phyloP scores from a whole-genome alignment of 2,329 filamentous ascomycete species.

The Alternaria sp. region DNA sequence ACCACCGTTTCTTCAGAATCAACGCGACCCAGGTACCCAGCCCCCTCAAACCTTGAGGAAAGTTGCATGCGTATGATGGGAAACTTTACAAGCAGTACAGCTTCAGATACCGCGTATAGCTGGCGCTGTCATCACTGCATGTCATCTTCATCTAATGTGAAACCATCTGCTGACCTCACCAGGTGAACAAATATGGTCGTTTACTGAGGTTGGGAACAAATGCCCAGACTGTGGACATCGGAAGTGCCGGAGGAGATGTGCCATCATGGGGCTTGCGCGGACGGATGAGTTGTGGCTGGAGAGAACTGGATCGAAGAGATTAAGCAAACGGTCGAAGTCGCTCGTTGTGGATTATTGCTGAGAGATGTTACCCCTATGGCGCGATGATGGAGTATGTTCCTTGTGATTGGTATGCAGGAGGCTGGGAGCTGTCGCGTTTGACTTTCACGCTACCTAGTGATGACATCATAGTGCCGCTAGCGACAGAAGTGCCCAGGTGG shows the following conservation, averaged over 20 bases:
- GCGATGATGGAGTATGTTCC: background rate
- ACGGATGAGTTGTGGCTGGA: constrained; percentile 14
- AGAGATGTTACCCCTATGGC: background rate
- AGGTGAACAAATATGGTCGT: constrained; percentile 3
- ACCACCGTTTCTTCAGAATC: background rate
- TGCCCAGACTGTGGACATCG: constrained; percentile 10
- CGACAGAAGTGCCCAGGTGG: background rate
- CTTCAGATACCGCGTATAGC: background rate
- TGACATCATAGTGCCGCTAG: constrained; percentile 1
- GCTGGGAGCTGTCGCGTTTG: background rate
- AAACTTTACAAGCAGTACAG: background rate
- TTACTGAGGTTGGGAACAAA: constrained; percentile 1
- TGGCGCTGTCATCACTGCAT: constrained; percentile 10
- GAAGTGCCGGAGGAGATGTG: constrained; percentile 12
- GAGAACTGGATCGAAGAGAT: background rate
- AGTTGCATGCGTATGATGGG: background rate
- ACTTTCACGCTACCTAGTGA: background rate
- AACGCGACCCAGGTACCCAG: background rate
- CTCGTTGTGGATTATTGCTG: background rate
- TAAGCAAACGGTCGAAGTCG: background rate
- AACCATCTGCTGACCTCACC: background rate
- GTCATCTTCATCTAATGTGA: fast-evolving
- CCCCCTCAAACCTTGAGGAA: background rate
- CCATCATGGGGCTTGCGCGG: background rate
- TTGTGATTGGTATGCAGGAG: background rate